Evolutionary conservation across 768 basidiomycete genomes (phyloP).

Genomic region (Coprinopsis sp.): DNA sequence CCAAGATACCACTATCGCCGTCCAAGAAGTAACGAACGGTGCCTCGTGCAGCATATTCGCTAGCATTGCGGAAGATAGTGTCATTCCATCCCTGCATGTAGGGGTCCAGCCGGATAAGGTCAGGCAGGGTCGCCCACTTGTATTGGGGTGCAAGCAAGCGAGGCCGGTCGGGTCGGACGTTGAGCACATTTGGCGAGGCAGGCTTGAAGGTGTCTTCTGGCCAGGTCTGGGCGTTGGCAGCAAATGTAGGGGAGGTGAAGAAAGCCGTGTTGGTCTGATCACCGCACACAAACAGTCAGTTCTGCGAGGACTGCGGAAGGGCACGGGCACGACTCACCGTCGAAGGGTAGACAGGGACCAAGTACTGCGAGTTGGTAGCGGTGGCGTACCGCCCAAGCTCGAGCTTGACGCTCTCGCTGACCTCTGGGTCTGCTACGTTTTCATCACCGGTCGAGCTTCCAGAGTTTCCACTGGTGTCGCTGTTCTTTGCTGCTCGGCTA

Average conservation of each 20-base stretch:
- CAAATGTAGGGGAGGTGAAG: conserved; percentile 68
- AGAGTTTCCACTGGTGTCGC: conserved; percentile 29
- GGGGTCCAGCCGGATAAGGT: conserved; percentile 71
- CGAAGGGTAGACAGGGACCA: conserved; percentile 82
- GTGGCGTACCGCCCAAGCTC: conserved; percentile 66
- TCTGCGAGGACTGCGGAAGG: neutral
- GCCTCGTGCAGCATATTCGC: conserved; percentile 52
- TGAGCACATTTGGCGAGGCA: conserved; percentile 49
- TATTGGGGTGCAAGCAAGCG: conserved; percentile 86
- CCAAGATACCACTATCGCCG: conserved; percentile 84
- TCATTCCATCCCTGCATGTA: conserved; percentile 87
- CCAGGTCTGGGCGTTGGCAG: conserved; percentile 61
- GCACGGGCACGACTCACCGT: conserved; percentile 52
- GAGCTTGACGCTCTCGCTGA: conserved; percentile 54
- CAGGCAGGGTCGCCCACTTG: conserved; percentile 81
- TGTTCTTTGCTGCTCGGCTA: conserved; percentile 45
- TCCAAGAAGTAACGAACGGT: conserved; percentile 72
- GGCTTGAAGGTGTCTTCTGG: conserved; percentile 75
- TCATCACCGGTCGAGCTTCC: conserved; percentile 40
- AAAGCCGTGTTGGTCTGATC: conserved; percentile 67
- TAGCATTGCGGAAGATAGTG: conserved; percentile 85
- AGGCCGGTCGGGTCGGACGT: conserved; percentile 73
- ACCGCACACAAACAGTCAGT: conserved; percentile 7
- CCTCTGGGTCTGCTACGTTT: conserved; percentile 37
- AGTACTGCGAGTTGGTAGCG: conserved; percentile 72